Evolutionary conservation across 371 early-diverging fungal genomes (phyloP), one percentile per base, ranked within the genome.

Genomic region (Mucor lusitanicus): DNA sequence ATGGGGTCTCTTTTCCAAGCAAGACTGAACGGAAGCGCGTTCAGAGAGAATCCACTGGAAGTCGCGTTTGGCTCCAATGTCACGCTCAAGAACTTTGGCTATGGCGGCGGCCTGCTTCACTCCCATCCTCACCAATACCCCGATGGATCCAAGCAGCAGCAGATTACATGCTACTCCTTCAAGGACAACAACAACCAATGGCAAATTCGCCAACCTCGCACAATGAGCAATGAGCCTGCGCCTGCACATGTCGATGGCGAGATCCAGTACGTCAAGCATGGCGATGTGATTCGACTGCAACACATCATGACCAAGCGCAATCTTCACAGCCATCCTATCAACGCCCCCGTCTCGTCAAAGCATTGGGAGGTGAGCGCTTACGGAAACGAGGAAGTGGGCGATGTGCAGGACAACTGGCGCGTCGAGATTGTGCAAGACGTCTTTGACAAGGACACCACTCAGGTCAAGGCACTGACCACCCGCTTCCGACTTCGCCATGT

Each of bases 1-100:
- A 99, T 99, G 99, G 93, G 94, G 68, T 95, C 97, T 0, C 76
- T 97, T 11, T 99, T 99, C 84, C 99, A 99, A 78, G 94, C 97
- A 2, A 85, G 87, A 17, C 83, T 99, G 12, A 69, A 85, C 46
- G 98, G 99, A 12, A 98, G 88, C 76, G 77, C 81, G 35, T 89
- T 98, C 27, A 70, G 78, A 39, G 73, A 86, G 46, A 94, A 92
- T 71, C 98, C 98, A 3, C 74, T 95, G 7, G 96, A 97, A 67
- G 72, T 99, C 12, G 93, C 91, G 0, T 99, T 85, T 80, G 99
- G 99, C 13, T 97, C 97, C 19, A 87, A 78, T 74, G 84, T 99
- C 13, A 91, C 98, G 1, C 62, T 99, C 21, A 97, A 96, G 75
- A 94, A 92, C 60, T 81, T 83, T 56, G 90, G 84, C 3, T 88